These are phyloP conservation scores for Geosmithia flava DNA, from an alignment of 2,329 filamentous ascomycete species.

Conservation along the genomic window DNA sequence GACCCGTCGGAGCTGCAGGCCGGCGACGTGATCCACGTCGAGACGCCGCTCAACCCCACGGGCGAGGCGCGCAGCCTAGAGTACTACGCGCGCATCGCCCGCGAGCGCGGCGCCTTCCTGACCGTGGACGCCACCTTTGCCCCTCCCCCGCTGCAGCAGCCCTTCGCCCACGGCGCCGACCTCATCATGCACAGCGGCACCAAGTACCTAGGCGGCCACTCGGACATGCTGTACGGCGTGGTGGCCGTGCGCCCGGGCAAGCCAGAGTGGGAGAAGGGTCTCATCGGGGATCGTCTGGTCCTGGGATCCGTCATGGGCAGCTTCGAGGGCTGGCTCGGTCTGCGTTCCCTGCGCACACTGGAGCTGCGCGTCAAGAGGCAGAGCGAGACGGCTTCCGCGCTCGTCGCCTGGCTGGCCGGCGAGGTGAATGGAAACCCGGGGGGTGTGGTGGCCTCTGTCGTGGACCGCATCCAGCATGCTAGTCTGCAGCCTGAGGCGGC, in stretches of 20 bases:
- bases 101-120: slow-evolving; percentile 58
- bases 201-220: slow-evolving; percentile 94
- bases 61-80: slow-evolving; percentile 68
- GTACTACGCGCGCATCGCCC: slow-evolving; percentile 60
- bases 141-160: slow-evolving; percentile 79
- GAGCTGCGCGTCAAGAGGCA: slow-evolving; percentile 73
- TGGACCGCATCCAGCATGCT: slow-evolving; percentile 61
- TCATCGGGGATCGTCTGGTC: slow-evolving; percentile 60
- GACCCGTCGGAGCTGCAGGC: slow-evolving; percentile 50
- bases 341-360: slow-evolving; percentile 74
- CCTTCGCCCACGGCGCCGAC: slow-evolving; percentile 72
- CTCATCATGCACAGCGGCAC: slow-evolving; percentile 86
- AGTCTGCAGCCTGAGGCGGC: slow-evolving; percentile 56
- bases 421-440: slow-evolving; percentile 24
- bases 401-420: slow-evolving; percentile 61
- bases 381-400: slow-evolving; percentile 51
- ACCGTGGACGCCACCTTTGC: slow-evolving; percentile 88
- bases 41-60: slow-evolving; percentile 87
- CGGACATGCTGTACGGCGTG: slow-evolving; percentile 83
- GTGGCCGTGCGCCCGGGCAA: slow-evolving; percentile 48
- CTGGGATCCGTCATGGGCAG: slow-evolving; percentile 80
- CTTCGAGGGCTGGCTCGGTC: slow-evolving; percentile 84
- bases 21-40: slow-evolving; percentile 81
- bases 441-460: slow-evolving; percentile 34
- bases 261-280: slow-evolving; percentile 42